Percentiles rank a stretch among this genome's conserved stretches.
These are phyloP conservation scores for Talaromyces trachyspermus DNA, from an alignment of 495 filamentous ascomycete species.

Conservation along the genomic window DNA sequence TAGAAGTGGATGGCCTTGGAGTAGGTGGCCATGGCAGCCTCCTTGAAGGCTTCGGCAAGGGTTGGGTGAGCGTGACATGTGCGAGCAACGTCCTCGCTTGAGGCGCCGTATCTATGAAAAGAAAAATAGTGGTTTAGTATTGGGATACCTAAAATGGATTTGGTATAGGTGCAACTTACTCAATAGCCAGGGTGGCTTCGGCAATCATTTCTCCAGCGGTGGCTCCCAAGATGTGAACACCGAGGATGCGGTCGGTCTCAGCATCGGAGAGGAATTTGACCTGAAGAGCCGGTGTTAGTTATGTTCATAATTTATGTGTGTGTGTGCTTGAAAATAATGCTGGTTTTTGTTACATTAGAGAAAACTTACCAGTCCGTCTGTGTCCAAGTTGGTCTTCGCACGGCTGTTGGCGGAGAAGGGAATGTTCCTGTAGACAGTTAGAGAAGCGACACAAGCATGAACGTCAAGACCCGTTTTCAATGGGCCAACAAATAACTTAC, in stretches of 20 bases:
- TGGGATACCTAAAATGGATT: background rate
- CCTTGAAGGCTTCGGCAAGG: constrained; percentile 95
- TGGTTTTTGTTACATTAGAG: background rate
- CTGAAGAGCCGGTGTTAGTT: background rate
- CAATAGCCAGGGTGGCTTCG: constrained; percentile 88
- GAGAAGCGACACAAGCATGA: background rate
- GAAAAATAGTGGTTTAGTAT: background rate
- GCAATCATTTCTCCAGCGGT: constrained; percentile 99
- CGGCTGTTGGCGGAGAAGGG: constrained; percentile 95
- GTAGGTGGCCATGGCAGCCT: constrained; percentile 98
- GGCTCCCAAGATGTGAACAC: constrained; percentile 92
- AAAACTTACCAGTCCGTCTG: constrained; percentile 61
- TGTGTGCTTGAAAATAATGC: too few relatives aligned
- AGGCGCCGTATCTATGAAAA: constrained; percentile 52
- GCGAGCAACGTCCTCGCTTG: constrained; percentile 87
- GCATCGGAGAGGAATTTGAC: constrained; percentile 97
- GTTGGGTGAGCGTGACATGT: constrained; percentile 98
- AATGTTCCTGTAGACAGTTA: constrained; percentile 43
- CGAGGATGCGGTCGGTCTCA: constrained; percentile 91
- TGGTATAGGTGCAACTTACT: constrained; percentile 47
- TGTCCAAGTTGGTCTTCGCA: constrained; percentile 97
- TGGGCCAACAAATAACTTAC: too few relatives aligned
- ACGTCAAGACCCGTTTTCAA: too few relatives aligned
- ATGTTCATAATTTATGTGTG: too few relatives aligned
- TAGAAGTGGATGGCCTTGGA: constrained; percentile 96